phyloP scores from a whole-genome alignment of 2,329 filamentous ascomycete species.

The Drechslerella dactyloides region DNA sequence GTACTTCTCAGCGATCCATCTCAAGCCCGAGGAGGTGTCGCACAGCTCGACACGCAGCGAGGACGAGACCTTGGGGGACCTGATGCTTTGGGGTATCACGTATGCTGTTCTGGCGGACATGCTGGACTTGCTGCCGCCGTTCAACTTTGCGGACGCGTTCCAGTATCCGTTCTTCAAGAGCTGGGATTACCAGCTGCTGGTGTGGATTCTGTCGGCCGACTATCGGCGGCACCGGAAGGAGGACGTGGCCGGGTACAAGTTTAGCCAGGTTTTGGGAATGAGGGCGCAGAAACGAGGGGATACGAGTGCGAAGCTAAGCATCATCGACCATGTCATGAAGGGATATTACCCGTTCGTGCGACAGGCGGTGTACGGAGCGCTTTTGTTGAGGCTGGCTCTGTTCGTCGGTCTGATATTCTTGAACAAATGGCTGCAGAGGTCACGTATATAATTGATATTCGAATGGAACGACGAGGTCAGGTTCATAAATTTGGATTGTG shows the following conservation, averaged over 20 bases:
- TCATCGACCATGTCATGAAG: constrained; percentile 37
- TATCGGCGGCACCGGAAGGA: constrained; percentile 64
- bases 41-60: constrained; percentile 65
- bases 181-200: constrained; percentile 66
- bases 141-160: constrained; percentile 68
- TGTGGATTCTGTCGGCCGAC: constrained; percentile 67
- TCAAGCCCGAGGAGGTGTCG: constrained; percentile 67
- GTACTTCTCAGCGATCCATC: constrained; percentile 70
- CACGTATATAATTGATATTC: neutral
- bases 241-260: constrained; percentile 47
- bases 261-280: constrained; percentile 40
- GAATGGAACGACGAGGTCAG: neutral
- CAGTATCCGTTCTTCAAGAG: constrained; percentile 72
- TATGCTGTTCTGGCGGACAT: constrained; percentile 72
- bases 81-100: constrained; percentile 73
- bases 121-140: constrained; percentile 70
- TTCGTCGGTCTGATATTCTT: neutral
- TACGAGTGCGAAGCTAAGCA: constrained; percentile 18
- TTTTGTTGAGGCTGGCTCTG: neutral
- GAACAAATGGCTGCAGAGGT: neutral
- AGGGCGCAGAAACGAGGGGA: neutral
- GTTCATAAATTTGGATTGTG: constrained; percentile 22
- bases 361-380: constrained; percentile 15
- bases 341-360: constrained; percentile 40
- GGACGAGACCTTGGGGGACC: constrained; percentile 56